Evolutionary conservation across 2,329 filamentous ascomycete species (phyloP).

Genomic region (Sarocladium brachiariae): DNA sequence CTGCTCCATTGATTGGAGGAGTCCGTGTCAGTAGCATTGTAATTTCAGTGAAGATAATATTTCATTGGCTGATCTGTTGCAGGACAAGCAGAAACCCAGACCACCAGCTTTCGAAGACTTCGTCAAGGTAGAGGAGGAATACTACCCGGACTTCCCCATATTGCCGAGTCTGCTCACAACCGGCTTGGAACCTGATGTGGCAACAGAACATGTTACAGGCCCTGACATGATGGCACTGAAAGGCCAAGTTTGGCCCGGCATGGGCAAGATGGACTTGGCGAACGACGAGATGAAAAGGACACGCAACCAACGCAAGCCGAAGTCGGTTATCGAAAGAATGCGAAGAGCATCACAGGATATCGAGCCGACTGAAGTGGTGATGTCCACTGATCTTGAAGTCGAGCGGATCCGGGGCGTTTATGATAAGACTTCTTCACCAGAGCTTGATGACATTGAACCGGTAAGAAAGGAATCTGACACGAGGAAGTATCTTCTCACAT

Average conservation of each 20-base stretch:
- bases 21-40: neutral
- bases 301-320: conserved; percentile 72
- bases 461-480: conserved; percentile 28
- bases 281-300: conserved; percentile 65
- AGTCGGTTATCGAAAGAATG: conserved; percentile 62
- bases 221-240: conserved; percentile 47
- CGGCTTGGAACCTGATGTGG: conserved; percentile 20
- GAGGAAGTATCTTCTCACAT: neutral
- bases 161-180: conserved; percentile 22
- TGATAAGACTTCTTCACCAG: conserved; percentile 40
- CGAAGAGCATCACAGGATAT: conserved; percentile 57
- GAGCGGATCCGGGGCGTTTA: conserved; percentile 52
- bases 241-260: conserved; percentile 68
- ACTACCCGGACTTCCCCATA: conserved; percentile 20
- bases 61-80: neutral
- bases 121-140: conserved; percentile 24
- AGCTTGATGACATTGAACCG: conserved; percentile 29
- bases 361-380: conserved; percentile 58
- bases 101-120: neutral
- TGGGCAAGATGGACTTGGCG: conserved; percentile 76
- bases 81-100: neutral
- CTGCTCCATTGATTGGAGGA: conserved; percentile 1
- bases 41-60: neutral
- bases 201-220: conserved; percentile 4
- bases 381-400: conserved; percentile 44